Evolutionary conservation across 495 filamentous ascomycete species (phyloP).

Genomic region (Penicillium robsamsonii): DNA sequence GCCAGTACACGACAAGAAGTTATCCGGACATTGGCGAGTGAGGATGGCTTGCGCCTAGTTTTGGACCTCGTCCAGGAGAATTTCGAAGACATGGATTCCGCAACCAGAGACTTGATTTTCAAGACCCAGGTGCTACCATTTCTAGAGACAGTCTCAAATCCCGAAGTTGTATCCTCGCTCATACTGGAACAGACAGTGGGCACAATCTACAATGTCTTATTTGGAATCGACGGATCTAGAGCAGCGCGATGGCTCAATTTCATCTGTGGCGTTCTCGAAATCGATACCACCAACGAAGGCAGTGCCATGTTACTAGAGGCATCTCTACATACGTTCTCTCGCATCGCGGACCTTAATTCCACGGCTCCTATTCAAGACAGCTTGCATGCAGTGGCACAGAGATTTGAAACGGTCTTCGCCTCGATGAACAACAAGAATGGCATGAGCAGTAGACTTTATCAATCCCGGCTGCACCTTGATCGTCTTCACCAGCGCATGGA

Average conservation of each 20-base stretch:
- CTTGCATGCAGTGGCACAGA: constrained; percentile 9
- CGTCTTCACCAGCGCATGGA: constrained; percentile 12
- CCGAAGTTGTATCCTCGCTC: constrained; percentile 50
- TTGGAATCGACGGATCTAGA: constrained; percentile 47
- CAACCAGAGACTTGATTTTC: constrained; percentile 30
- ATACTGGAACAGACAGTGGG: constrained; percentile 53
- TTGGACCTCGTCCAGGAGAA: constrained; percentile 27
- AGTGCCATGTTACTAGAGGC: constrained; percentile 10
- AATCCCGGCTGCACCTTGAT: constrained; percentile 1
- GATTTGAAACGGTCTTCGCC: constrained; percentile 7
- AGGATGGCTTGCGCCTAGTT: constrained; percentile 28
- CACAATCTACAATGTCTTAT: constrained; percentile 58
- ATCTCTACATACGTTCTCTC: constrained; percentile 15
- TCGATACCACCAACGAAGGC: constrained; percentile 1
- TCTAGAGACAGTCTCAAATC: constrained; percentile 49
- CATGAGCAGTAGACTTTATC: not conserved
- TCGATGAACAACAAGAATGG: not conserved
- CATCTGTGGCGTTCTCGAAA: constrained; percentile 16
- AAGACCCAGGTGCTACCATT: constrained; percentile 48
- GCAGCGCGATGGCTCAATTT: constrained; percentile 42
- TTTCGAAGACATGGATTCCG: constrained; percentile 17
- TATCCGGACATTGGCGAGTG: constrained; percentile 26
- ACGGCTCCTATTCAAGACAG: constrained; percentile 15
- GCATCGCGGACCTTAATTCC: constrained; percentile 20
- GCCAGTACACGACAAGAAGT: constrained; percentile 28